phyloP scores from a whole-genome alignment of 2,329 filamentous ascomycete species.

The Lasiodiplodia sp. region DNA sequence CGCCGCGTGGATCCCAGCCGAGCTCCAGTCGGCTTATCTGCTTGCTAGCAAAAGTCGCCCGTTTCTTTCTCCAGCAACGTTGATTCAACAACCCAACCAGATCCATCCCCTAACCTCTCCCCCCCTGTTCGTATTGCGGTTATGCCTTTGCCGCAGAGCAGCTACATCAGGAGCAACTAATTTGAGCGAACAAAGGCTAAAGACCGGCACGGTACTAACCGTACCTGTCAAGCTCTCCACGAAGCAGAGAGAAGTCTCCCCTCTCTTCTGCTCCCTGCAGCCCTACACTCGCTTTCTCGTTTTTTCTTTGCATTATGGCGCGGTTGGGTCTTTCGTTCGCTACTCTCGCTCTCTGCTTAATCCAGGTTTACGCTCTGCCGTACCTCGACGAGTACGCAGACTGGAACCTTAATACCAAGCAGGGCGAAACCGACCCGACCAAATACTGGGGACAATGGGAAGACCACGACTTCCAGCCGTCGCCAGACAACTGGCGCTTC shows the following conservation, averaged over 20 bases:
- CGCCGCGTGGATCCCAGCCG: constrained; percentile 18
- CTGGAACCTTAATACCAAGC: constrained; percentile 69
- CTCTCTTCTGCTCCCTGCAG: constrained; percentile 24
- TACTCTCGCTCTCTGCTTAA: constrained; percentile 25
- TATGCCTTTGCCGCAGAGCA: constrained; percentile 6
- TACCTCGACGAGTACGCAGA: constrained; percentile 60
- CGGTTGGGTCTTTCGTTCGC: constrained; percentile 27
- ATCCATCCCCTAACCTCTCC: neutral
- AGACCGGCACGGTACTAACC: constrained; percentile 23
- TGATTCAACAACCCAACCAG: constrained; percentile 7
- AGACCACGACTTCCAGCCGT: constrained; percentile 60
- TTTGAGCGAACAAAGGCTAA: constrained; percentile 4
- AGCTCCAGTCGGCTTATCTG: constrained; percentile 15
- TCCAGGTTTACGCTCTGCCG: constrained; percentile 34
- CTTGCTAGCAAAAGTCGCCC: constrained; percentile 5
- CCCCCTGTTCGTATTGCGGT: constrained; percentile 27
- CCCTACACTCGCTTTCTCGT: constrained; percentile 26
- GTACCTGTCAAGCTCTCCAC: constrained; percentile 7
- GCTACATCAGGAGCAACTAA: constrained; percentile 19
- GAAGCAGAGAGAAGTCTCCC: constrained; percentile 2
- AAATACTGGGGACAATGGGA: constrained; percentile 66
- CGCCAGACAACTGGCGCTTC: constrained; percentile 69
- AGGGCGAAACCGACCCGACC: constrained; percentile 61
- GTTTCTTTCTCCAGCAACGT: neutral
- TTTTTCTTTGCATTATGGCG: constrained; percentile 27